Conservation (phyloP, 116 monocot genomes). For the Cymodocea nodosa region DNA sequence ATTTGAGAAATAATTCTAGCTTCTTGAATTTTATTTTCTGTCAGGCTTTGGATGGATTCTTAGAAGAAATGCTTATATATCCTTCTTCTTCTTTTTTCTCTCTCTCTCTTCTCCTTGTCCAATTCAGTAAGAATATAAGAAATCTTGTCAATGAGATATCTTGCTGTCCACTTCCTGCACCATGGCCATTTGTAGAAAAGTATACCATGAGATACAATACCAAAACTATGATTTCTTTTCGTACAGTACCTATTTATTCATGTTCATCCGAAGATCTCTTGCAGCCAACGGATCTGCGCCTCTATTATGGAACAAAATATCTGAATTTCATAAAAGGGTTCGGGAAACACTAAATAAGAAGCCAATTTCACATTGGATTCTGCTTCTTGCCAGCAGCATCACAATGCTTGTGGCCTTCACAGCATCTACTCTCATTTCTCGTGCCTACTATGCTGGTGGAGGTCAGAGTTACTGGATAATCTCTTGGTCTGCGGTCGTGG, state of each 20-base stretch:
- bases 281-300: not conserved
- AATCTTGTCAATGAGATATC: too few species aligned
- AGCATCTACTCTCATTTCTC: slow-evolving; percentile 79
- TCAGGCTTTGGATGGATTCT: too few species aligned
- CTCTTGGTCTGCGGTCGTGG: slow-evolving; percentile 83
- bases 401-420: slow-evolving; percentile 84
- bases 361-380: slow-evolving; percentile 57
- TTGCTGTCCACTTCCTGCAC: too few species aligned
- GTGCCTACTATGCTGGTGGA: slow-evolving; percentile 63
- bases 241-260: not conserved
- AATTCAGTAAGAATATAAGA: too few species aligned
- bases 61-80: too few species aligned
- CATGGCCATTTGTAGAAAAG: too few species aligned
- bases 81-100: too few species aligned
- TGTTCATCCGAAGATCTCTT: not conserved
- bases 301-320: slow-evolving; percentile 12
- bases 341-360: slow-evolving; percentile 27
- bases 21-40: too few species aligned
- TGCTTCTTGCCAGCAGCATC: slow-evolving; percentile 36
- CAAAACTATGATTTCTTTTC: too few species aligned
- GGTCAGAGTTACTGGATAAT: slow-evolving; percentile 94
- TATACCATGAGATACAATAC: too few species aligned
- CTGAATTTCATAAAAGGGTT: slow-evolving; percentile 11
- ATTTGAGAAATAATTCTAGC: too few species aligned
- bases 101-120: too few species aligned